Conservation (phyloP, 176 grass and related monocot species). For the Microstegium vimineum region DNA sequence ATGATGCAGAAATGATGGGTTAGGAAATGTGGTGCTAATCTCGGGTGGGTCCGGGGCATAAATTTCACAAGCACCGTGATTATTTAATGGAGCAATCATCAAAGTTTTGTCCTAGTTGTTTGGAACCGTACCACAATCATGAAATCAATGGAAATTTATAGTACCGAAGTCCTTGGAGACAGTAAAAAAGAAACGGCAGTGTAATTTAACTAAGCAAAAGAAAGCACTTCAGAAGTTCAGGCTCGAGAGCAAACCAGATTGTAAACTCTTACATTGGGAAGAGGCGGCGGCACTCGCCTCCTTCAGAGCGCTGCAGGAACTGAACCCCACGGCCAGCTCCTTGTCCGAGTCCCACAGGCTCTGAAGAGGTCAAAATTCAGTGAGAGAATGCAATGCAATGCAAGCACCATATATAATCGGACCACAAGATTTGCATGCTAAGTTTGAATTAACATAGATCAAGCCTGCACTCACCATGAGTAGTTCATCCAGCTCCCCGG, state of each 20-base stretch:
- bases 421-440: not conserved
- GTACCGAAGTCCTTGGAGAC: not conserved
- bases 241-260: not conserved
- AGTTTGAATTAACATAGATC: not conserved
- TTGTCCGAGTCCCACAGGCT: slow-evolving; percentile 35
- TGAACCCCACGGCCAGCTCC: not conserved
- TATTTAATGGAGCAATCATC: slow-evolving; percentile 27
- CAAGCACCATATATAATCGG: not conserved
- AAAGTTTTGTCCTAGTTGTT: slow-evolving; percentile 37
- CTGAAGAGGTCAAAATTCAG: slow-evolving; percentile 22
- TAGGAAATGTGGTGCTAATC: slow-evolving; percentile 30
- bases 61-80: slow-evolving; percentile 19
- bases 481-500: slow-evolving; percentile 38
- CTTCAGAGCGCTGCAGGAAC: not conserved
- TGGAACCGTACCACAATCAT: slow-evolving; percentile 34
- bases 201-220: slow-evolving; percentile 22
- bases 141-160: slow-evolving; percentile 25
- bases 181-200: not conserved
- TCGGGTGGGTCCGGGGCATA: slow-evolving; percentile 16
- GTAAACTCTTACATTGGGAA: slow-evolving; percentile 2
- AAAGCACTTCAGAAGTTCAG: not conserved
- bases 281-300: not conserved
- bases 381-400: not conserved
- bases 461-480: slow-evolving; percentile 37
- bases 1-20: slow-evolving; percentile 46